Conservation (phyloP, 169 alveolate species). For the Cryptosporidium sp. region DNA sequence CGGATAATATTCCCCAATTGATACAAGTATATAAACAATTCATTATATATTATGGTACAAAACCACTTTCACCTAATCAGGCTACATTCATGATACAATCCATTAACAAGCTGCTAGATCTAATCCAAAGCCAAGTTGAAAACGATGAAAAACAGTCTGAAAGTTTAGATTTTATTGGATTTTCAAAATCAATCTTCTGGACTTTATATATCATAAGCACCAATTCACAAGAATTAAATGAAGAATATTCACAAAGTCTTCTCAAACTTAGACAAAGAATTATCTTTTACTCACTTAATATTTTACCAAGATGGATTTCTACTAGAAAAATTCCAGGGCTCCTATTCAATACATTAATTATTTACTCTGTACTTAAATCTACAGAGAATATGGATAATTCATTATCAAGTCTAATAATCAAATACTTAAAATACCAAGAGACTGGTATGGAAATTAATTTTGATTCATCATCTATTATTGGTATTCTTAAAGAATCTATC, state of each 20-base stretch:
- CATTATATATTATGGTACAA: constrained; percentile 6
- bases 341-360: constrained; percentile 19
- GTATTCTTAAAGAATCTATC: constrained; percentile 6
- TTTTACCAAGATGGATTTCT: constrained; percentile 26
- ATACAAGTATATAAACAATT: constrained; percentile 1
- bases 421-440: constrained; percentile 8
- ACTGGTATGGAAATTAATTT: constrained; percentile 7
- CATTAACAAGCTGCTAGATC: constrained; percentile 18
- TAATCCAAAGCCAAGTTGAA: constrained; percentile 31
- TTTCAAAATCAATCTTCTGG: constrained; percentile 29
- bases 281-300: not conserved
- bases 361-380: constrained; percentile 21
- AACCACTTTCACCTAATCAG: not conserved
- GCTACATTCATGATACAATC: not conserved
- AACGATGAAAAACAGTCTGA: not conserved
- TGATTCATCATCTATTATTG: constrained; percentile 6
- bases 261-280: not conserved
- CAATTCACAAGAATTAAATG: not conserved
- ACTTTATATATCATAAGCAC: not conserved
- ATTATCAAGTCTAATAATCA: not conserved
- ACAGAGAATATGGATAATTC: not conserved
- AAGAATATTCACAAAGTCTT: not conserved
- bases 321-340: constrained; percentile 17
- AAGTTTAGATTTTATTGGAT: constrained; percentile 26
- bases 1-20: not conserved